phyloP scores from a whole-genome alignment of 2,329 filamentous ascomycete genomes.

The Pseudogymnoascus sp. region DNA sequence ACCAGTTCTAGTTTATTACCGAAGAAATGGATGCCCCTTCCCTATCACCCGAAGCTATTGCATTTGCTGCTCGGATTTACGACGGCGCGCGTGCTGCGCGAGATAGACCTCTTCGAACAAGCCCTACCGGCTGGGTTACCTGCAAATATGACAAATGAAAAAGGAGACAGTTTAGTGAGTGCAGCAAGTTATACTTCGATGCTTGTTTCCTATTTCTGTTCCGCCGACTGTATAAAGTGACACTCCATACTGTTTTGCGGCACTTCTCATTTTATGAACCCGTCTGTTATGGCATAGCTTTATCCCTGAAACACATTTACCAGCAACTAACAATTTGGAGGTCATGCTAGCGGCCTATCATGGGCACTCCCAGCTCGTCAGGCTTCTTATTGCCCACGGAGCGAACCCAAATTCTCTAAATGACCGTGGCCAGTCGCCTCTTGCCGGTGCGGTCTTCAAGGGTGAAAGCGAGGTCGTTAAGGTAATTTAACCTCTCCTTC shows the following conservation, averaged over 20 bases:
- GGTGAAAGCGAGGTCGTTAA: slow-evolving; percentile 59
- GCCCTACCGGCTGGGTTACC: slow-evolving; percentile 61
- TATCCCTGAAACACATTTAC: background rate
- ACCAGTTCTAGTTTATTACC: background rate
- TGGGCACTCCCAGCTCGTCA: slow-evolving; percentile 55
- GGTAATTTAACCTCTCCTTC: slow-evolving; percentile 26
- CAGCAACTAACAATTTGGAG: slow-evolving; percentile 28
- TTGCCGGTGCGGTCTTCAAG: slow-evolving; percentile 70
- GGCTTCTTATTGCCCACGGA: slow-evolving; percentile 53
- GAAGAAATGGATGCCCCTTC: background rate
- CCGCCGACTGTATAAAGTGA: background rate
- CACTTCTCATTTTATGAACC: background rate
- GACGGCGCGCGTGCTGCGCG: slow-evolving; percentile 57
- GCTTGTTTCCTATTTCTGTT: background rate
- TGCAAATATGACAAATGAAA: slow-evolving; percentile 64
- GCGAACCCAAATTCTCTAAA: slow-evolving; percentile 64
- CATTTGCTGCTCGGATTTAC: slow-evolving; percentile 60
- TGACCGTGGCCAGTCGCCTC: slow-evolving; percentile 59
- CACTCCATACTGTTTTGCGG: background rate
- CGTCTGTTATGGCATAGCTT: background rate
- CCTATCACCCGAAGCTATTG: slow-evolving; percentile 54
- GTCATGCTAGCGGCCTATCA: slow-evolving; percentile 70
- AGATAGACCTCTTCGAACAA: slow-evolving; percentile 51
- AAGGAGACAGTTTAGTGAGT: slow-evolving; percentile 62
- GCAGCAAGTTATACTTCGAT: background rate